phyloP scores from a whole-genome alignment of 2,329 filamentous ascomycete species.

The Aspergillus quadricinctus region DNA sequence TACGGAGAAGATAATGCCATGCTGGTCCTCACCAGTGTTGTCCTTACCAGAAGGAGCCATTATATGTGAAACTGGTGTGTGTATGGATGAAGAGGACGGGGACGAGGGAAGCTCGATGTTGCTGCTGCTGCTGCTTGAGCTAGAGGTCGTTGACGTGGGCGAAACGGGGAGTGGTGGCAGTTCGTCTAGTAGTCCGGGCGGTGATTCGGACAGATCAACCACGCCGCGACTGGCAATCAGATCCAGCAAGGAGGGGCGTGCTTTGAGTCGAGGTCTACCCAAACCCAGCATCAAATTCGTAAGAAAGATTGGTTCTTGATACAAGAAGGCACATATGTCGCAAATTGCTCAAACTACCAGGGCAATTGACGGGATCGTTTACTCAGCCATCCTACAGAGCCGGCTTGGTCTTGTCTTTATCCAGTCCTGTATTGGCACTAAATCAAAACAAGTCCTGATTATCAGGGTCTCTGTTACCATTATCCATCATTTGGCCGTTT shows the following conservation, averaged over 20 bases:
- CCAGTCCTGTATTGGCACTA: not conserved
- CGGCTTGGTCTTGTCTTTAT: not conserved
- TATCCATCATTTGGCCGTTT: not conserved
- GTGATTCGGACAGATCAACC: constrained; percentile 15
- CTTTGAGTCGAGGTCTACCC: constrained; percentile 53
- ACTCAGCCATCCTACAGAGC: constrained; percentile 7
- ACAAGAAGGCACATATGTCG: not conserved
- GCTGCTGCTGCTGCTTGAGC: constrained; percentile 10
- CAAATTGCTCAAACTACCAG: not conserved
- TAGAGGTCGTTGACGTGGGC: constrained; percentile 31
- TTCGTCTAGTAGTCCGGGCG: constrained; percentile 39
- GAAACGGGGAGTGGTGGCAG: constrained; percentile 45
- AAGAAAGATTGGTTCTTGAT: not conserved
- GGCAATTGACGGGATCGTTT: not conserved
- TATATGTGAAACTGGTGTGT: constrained; percentile 25
- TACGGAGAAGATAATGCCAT: constrained; percentile 67
- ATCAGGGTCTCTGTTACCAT: not conserved
- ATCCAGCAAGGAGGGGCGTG: constrained; percentile 60
- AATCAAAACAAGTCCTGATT: not conserved
- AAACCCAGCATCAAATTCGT: constrained; percentile 49
- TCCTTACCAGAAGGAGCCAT: constrained; percentile 45
- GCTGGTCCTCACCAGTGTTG: constrained; percentile 50
- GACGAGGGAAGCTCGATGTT: constrained; percentile 15
- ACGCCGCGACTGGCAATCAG: constrained; percentile 42
- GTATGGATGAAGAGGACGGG: constrained; percentile 20